Percentiles rank a stretch among this genome's conserved stretches.
Conservation (phyloP, 495 filamentous ascomycete species). For the Podospora anserina region DNA sequence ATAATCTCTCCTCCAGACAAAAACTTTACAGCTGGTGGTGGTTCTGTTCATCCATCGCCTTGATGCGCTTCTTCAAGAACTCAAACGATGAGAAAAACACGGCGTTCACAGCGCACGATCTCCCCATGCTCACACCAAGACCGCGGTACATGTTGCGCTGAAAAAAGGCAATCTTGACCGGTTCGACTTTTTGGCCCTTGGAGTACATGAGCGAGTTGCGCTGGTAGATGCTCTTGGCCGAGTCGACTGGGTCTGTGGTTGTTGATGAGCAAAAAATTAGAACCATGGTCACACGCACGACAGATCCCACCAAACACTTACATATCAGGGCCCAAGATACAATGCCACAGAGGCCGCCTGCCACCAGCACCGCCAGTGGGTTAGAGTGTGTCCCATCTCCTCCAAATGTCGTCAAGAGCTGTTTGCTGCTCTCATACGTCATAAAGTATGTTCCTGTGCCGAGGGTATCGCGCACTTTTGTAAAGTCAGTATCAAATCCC, state of each 20-base stretch:
- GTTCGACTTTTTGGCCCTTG: constrained; percentile 54
- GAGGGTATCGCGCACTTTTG: constrained; percentile 72
- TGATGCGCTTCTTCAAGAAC: constrained; percentile 68
- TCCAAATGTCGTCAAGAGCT: constrained; percentile 70
- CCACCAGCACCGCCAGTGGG: constrained; percentile 67
- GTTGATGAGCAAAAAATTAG: not conserved
- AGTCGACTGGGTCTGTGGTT: constrained; percentile 66
- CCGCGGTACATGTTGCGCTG: constrained; percentile 70
- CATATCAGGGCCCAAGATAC: constrained; percentile 79
- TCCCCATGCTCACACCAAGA: constrained; percentile 73
- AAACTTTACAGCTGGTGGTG: not conserved
- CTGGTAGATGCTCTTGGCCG: constrained; percentile 80
- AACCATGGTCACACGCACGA: not conserved
- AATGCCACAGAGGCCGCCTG: constrained; percentile 74
- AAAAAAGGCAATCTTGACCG: constrained; percentile 69
- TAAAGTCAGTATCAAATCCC: constrained; percentile 13
- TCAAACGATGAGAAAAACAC: constrained; percentile 80
- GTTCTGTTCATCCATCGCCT: constrained; percentile 47
- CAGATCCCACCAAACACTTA: constrained; percentile 23
- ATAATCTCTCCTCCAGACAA: not conserved
- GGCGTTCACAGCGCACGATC: constrained; percentile 70
- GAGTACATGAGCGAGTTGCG: constrained; percentile 70
- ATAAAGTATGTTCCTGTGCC: constrained; percentile 89
- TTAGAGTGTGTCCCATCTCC: constrained; percentile 65
- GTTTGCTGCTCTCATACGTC: constrained; percentile 87